These are phyloP conservation scores for Talaromyces stipitatus DNA, from an alignment of 495 filamentous ascomycete species.

Conservation along the genomic window DNA sequence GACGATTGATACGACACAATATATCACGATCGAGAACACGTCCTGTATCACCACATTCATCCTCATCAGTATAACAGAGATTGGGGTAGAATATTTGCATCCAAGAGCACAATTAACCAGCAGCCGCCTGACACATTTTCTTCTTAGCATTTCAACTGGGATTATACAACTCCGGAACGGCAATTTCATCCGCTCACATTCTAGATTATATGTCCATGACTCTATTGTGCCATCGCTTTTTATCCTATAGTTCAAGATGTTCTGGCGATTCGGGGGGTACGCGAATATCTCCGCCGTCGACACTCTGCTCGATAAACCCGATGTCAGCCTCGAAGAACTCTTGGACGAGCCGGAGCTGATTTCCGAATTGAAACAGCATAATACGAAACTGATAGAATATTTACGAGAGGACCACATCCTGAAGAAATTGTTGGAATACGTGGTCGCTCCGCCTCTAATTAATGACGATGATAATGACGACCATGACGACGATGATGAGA, in stretches of 20 bases:
- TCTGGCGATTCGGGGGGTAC: slow-evolving; percentile 98
- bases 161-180: not conserved
- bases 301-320: slow-evolving; percentile 88
- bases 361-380: slow-evolving; percentile 96
- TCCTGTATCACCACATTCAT: slow-evolving; percentile 3
- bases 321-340: slow-evolving; percentile 91
- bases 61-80: not conserved
- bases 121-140: not conserved
- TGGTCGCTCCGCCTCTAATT: slow-evolving; percentile 65
- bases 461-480: slow-evolving; percentile 57
- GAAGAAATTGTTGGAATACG: slow-evolving; percentile 82
- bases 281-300: slow-evolving; percentile 94
- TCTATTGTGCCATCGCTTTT: slow-evolving; percentile 18
- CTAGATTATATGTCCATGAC: slow-evolving; percentile 27
- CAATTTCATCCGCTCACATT: not conserved
- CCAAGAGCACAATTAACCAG: not conserved
- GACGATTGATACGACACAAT: slow-evolving; percentile 5
- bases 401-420: slow-evolving; percentile 82
- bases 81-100: not conserved
- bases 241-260: slow-evolving; percentile 65
- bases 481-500: slow-evolving; percentile 44
- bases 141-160: not conserved
- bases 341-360: slow-evolving; percentile 93
- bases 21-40: not conserved
- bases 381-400: slow-evolving; percentile 95